Conservation (phyloP, 441 rosid species). For the Pelargonium fulgidum region DNA sequence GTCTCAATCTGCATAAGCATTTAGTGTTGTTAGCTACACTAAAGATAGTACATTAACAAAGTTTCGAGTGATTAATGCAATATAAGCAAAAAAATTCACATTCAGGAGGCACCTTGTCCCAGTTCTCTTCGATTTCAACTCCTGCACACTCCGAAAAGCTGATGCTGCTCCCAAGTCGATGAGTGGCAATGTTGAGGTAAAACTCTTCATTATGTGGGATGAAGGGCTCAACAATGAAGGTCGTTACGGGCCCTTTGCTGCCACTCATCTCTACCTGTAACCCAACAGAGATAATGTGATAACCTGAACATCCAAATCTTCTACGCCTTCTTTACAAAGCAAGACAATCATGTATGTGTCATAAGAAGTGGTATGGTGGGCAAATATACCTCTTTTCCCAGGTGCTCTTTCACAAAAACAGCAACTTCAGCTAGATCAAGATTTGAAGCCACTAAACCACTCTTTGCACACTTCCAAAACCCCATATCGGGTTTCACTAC, state of each 20-base stretch:
- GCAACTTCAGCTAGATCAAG: conserved; percentile 50
- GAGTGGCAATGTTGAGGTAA: conserved; percentile 58
- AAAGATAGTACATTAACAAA: not conserved
- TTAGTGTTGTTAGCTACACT: not conserved
- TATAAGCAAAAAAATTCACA: not conserved
- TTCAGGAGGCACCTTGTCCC: conserved; percentile 47
- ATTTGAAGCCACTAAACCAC: conserved; percentile 59
- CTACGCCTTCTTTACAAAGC: not conserved
- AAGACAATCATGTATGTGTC: not conserved
- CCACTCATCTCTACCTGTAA: conserved; percentile 63
- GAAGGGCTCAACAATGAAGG: conserved; percentile 63
- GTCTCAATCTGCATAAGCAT: conserved; percentile 43
- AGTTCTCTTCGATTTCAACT: conserved; percentile 65
- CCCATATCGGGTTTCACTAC: conserved; percentile 73
- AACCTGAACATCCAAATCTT: conserved; percentile 4
- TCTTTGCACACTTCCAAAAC: conserved; percentile 65
- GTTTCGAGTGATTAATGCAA: not conserved
- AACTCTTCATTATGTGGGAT: conserved; percentile 61
- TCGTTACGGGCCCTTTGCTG: conserved; percentile 60
- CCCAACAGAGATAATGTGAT: not conserved
- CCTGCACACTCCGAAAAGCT: conserved; percentile 75
- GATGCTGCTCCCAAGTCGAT: conserved; percentile 56
- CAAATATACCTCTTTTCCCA: conserved; percentile 47
- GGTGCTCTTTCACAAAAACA: conserved; percentile 47
- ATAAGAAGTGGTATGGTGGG: not conserved